Percentiles rank a stretch among this genome's conserved stretches.
These are phyloP conservation scores for Apiotrichum domesticum DNA, from an alignment of 1,284 basidiomycete species.

Conservation along the genomic window DNA sequence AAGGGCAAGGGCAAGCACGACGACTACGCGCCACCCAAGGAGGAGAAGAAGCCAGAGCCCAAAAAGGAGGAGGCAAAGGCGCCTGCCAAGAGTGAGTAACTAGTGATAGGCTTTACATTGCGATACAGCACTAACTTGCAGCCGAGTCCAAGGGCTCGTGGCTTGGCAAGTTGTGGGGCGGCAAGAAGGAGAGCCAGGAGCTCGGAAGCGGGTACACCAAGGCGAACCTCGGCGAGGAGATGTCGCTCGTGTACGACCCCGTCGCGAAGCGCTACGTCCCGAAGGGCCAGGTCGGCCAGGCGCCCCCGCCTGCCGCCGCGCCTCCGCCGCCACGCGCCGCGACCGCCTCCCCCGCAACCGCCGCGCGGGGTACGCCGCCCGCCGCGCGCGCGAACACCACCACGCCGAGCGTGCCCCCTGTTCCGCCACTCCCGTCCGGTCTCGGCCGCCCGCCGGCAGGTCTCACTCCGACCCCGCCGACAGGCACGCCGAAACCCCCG, in stretches of 20 bases:
- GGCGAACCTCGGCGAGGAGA: constrained; percentile 91
- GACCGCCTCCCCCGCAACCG: constrained; percentile 66
- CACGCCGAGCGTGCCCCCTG: constrained; percentile 19
- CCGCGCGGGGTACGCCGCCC: constrained; percentile 53
- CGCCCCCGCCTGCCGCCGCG: constrained; percentile 51
- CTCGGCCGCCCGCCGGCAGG: neutral
- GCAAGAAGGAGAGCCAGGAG: constrained; percentile 58
- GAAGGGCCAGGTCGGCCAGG: constrained; percentile 66
- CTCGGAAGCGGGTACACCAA: constrained; percentile 40
- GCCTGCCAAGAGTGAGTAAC: neutral
- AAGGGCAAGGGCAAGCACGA: constrained; percentile 9
- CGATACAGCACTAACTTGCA: neutral
- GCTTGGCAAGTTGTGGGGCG: constrained; percentile 63
- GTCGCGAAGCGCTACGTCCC: constrained; percentile 95
- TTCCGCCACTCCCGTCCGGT: constrained; percentile 47
- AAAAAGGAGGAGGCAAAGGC: neutral
- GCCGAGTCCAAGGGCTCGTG: constrained; percentile 8
- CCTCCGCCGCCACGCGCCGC: constrained; percentile 63
- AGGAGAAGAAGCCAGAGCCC: constrained; percentile 6
- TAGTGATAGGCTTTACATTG: too few relatives aligned
- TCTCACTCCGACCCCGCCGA: neutral
- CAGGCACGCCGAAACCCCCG: neutral
- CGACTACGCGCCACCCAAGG: constrained; percentile 14
- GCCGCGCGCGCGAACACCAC: constrained; percentile 34
- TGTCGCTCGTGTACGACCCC: constrained; percentile 86